Evolutionary conservation across 1,284 basidiomycete species (phyloP), one percentile per base, ranked within the genome.

Genomic region (Cutaneotrichosporon spelunceum): DNA sequence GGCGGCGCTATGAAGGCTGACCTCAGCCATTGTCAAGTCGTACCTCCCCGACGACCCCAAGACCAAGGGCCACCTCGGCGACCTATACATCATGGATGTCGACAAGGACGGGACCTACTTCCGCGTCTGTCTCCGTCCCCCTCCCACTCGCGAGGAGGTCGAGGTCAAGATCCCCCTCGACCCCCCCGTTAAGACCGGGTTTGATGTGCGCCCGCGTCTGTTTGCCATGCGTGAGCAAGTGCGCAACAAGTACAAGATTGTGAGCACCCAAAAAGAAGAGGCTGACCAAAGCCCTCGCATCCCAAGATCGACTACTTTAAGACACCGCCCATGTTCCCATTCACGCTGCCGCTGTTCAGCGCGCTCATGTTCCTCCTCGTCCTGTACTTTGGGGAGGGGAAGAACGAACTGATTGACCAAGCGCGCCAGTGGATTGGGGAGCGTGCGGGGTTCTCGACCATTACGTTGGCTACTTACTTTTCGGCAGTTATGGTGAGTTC

Each of bases 1-100:
- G n/a, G n/a, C n/a, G n/a, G n/a, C n/a, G n/a, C n/a, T n/a, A n/a
- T n/a, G n/a, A n/a, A n/a, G 36, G 56, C 62, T 62, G 42, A 59
- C 53, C 30, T 16, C 44, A 14, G 72, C 71, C 2, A 73, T 74
- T 13, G 60, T 74, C 59, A 73, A 73, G 59, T 56, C 67, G 30
- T 59, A 65, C 19, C 50, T 55, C 23, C 57, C 63, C 7, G 24
- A 49, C 50, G 52, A 34, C 33, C 63, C 67, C 11, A 36, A 62
- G 24, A 47, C 56, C 33, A 65, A 65, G 39, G 73, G 73, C 47
- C 48, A 71, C n/a, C 57, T 70, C 13, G 72, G 72, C 26, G 63
- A 70, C 45, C 64, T 74, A 9, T 64, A 68, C 66, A 68, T 74
- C 57, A 59, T 62, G 34, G 24, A 56, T 13, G 59, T 70, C 44